These are phyloP conservation scores for Leccinum obscurum DNA, from an alignment of 768 basidiomycete genomes.

Conservation along the genomic window DNA sequence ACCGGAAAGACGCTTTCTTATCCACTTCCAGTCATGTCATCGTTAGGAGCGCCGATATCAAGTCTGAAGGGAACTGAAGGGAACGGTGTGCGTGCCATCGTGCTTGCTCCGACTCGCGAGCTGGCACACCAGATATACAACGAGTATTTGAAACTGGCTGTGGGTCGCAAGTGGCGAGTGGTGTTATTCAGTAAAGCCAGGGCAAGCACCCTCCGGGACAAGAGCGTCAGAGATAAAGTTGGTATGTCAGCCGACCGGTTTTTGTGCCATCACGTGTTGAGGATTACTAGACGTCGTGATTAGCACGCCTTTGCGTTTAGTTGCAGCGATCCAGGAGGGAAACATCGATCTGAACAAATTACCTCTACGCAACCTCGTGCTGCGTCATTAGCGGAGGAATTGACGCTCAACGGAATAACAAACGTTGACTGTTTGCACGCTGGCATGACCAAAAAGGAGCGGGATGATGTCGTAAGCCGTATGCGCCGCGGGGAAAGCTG, in stretches of 20 bases:
- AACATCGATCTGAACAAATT: conserved; percentile 73
- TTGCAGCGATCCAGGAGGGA: conserved; percentile 75
- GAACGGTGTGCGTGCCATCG: conserved; percentile 69
- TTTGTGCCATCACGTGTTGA: neutral
- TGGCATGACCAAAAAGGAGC: conserved; percentile 81
- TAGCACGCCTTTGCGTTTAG: conserved; percentile 87
- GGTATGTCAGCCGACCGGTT: conserved; percentile 42
- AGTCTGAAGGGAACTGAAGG: conserved; percentile 47
- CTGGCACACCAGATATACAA: conserved; percentile 95
- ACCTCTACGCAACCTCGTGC: conserved; percentile 87
- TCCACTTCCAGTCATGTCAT: conserved; percentile 75
- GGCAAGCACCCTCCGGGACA: conserved; percentile 74
- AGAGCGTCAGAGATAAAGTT: conserved; percentile 70
- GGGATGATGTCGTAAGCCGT: conserved; percentile 79
- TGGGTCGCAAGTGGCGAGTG: conserved; percentile 81
- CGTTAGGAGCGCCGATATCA: conserved; percentile 54
- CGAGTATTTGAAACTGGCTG: conserved; percentile 79
- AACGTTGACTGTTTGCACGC: conserved; percentile 92
- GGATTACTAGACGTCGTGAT: conserved; percentile 74
- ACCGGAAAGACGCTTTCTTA: conserved; percentile 97
- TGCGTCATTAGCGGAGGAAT: conserved; percentile 75
- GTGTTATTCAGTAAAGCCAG: conserved; percentile 89
- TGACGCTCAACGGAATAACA: conserved; percentile 72
- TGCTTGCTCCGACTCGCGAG: conserved; percentile 92
- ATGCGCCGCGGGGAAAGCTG: conserved; percentile 92